These are phyloP conservation scores for Dothideomycetes sp. DNA, from an alignment of 2,329 filamentous ascomycete species.

Conservation along the genomic window DNA sequence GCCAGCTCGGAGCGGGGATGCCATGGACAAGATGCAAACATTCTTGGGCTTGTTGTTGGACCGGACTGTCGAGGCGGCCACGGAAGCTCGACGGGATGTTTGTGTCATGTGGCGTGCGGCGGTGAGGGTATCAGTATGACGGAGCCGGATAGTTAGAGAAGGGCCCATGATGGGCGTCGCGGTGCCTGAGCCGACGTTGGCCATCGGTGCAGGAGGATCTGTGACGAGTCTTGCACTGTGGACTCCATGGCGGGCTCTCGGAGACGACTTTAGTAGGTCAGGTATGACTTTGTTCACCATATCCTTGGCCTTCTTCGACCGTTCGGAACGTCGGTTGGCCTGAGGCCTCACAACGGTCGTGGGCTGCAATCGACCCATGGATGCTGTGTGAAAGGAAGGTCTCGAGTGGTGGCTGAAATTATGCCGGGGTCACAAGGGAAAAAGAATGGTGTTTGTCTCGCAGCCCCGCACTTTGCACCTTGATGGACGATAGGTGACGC, in stretches of 20 bases:
- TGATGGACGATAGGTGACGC: no score
- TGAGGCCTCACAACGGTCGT: constrained; percentile 13
- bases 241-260: constrained; percentile 44
- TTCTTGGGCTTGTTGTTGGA: constrained; percentile 17
- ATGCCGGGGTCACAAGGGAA: background rate
- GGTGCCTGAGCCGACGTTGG: constrained; percentile 4
- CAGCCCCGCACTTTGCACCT: no score
- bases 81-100: constrained; percentile 10
- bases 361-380: constrained; percentile 12
- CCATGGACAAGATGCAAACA: constrained; percentile 52
- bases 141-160: constrained; percentile 33
- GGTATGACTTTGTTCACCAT: constrained; percentile 52
- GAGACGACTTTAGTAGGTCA: constrained; percentile 40
- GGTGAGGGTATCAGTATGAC: constrained; percentile 41
- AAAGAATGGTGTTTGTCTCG: no score
- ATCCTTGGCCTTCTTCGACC: constrained; percentile 44
- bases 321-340: constrained; percentile 15
- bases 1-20: constrained; percentile 49
- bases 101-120: constrained; percentile 33
- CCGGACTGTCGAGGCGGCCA: constrained; percentile 1
- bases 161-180: constrained; percentile 1
- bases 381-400: constrained; percentile 1
- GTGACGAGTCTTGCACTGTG: constrained; percentile 40
- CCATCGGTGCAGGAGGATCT: constrained; percentile 22
- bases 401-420: background rate